Conservation (phyloP, 441 rosid genomes). For the Hypseocharis bilobata region DNA sequence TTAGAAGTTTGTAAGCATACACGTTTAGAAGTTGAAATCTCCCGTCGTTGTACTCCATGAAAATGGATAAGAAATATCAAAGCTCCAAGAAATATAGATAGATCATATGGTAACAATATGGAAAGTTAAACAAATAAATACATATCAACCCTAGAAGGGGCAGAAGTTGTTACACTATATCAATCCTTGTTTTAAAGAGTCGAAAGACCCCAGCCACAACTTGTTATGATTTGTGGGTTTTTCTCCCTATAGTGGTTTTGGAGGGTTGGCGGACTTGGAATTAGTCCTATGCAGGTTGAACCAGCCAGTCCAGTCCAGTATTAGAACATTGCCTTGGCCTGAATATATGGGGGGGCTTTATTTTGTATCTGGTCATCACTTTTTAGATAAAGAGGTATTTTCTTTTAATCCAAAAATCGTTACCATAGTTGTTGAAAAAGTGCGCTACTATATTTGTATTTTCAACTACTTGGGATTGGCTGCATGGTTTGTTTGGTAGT, state of each 20-base stretch:
- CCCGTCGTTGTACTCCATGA: not conserved
- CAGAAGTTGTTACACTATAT: not conserved
- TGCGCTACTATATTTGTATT: too few species aligned
- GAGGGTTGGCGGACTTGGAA: not conserved
- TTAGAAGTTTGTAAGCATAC: not conserved
- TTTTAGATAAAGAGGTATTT: too few species aligned
- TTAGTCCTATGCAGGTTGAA: not conserved
- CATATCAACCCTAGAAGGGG: not conserved
- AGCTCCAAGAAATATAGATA: not conserved
- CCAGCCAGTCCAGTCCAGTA: too few species aligned
- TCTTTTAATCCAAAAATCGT: too few species aligned
- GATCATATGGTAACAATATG: not conserved
- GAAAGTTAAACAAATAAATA: not conserved
- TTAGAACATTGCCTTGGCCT: too few species aligned
- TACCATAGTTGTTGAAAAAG: too few species aligned
- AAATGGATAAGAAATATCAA: not conserved
- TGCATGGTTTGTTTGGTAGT: too few species aligned
- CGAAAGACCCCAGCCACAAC: not conserved
- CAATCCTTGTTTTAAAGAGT: not conserved
- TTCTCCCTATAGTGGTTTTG: not conserved
- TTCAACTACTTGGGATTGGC: too few species aligned
- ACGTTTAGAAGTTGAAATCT: not conserved
- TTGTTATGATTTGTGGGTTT: not conserved
- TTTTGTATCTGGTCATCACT: too few species aligned
- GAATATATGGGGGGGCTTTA: too few species aligned